Evolutionary conservation across 2,329 filamentous ascomycete species (phyloP).

Genomic region (Monilinia polystroma): DNA sequence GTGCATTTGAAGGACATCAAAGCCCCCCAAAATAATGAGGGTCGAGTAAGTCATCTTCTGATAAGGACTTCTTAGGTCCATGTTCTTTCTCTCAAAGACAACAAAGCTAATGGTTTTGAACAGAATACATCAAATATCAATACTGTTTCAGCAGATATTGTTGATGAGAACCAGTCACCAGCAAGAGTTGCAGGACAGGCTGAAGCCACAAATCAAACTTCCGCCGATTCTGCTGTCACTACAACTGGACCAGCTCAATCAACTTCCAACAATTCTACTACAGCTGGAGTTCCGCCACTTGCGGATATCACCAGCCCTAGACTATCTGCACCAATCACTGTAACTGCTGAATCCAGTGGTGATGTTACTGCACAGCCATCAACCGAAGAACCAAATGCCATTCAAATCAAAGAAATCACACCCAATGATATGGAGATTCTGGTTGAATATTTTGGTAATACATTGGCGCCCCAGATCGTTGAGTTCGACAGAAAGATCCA

Average conservation of each 20-base stretch:
- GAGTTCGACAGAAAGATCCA: constrained; percentile 55
- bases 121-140: constrained; percentile 4
- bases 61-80: not conserved
- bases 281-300: not conserved
- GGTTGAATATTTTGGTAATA: constrained; percentile 50
- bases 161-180: constrained; percentile 15
- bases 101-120: not conserved
- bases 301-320: not conserved
- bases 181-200: not conserved
- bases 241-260: not conserved
- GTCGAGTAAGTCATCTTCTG: constrained; percentile 1
- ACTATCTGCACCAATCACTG: not conserved
- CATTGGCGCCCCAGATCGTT: constrained; percentile 51
- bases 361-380: constrained; percentile 9
- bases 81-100: not conserved
- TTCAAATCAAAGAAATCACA: constrained; percentile 40
- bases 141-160: not conserved
- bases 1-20: constrained; percentile 54
- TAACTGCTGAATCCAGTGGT: not conserved
- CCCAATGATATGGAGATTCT: constrained; percentile 48
- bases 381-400: not conserved
- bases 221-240: not conserved
- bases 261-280: not conserved
- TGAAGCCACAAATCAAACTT: not conserved
- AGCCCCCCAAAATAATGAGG: constrained; percentile 23